These are phyloP conservation scores for Scheffersomyces quercinus DNA, from an alignment of 1,139 yeast genomes.

Conservation along the genomic window DNA sequence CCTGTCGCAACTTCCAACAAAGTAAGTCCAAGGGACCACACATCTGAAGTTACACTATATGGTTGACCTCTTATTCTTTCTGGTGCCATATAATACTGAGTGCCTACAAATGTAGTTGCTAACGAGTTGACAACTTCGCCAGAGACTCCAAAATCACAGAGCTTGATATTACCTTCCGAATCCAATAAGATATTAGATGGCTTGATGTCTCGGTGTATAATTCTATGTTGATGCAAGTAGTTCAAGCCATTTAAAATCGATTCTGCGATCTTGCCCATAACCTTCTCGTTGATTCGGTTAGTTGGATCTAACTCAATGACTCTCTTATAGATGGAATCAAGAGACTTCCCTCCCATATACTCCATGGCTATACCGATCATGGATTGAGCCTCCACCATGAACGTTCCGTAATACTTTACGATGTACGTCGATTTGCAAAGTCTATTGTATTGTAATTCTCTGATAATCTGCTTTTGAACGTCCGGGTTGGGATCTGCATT, in stretches of 20 bases:
- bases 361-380: constrained; percentile 93
- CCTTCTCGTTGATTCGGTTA: constrained; percentile 89
- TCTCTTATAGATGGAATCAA: constrained; percentile 84
- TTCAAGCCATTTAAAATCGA: constrained; percentile 81
- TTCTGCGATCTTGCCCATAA: constrained; percentile 85
- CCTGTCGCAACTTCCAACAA: constrained; percentile 91
- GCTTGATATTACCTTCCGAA: constrained; percentile 73
- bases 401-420: constrained; percentile 91
- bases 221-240: constrained; percentile 81
- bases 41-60: constrained; percentile 90
- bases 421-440: constrained; percentile 81
- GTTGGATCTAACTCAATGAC: constrained; percentile 60
- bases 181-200: constrained; percentile 89
- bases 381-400: constrained; percentile 71
- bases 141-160: constrained; percentile 98
- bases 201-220: constrained; percentile 91
- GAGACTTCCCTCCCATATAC: constrained; percentile 88
- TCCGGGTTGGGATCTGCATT: constrained; percentile 78
- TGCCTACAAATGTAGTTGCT: constrained; percentile 95
- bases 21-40: constrained; percentile 94
- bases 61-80: constrained; percentile 95
- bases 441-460: constrained; percentile 87
- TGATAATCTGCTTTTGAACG: constrained; percentile 77
- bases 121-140: constrained; percentile 94
- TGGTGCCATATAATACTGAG: constrained; percentile 98